Evolutionary conservation across 2,329 filamentous ascomycete species (phyloP), one percentile per base, ranked within the genome.

Genomic region (Orbilia brochopaga): DNA sequence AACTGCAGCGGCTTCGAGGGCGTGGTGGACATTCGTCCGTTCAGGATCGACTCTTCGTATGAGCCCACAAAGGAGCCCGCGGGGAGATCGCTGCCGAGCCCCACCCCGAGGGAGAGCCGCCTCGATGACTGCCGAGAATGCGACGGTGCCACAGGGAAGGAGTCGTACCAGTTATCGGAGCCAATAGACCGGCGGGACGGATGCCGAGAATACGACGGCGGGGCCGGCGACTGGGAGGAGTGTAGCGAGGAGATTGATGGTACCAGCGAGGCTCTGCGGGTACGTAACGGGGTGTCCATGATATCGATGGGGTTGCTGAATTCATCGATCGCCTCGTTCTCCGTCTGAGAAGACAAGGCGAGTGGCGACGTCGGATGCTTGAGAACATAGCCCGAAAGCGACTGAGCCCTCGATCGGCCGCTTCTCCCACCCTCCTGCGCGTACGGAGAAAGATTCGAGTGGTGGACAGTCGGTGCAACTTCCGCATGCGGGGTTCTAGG

Each of bases 31-130:
- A 99, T 99, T 73, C 94, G 87, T 42, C 94, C 94, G 52, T 91
- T 87, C 1, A 99, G 82, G 70, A 99, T 97, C 27, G 92, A 97
- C 80, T 99, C 94, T 80, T 99, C 94, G 76, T 97, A 99, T 1
- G 93, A 97, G 1, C 94, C 94, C 1, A 97, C 93, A 90, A 99
- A 95, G 2, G 92, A 92, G 7, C 93, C 92, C 79, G 95, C 91
- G 64, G 93, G 90, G 27, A 94, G 82, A 2, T 91, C 88, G 1
- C 91, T 91, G 1, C 83, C 81, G 35, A 74, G 63, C 51, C 96
- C 92, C 0, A 88, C 87, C 15, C 86, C 84, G 51, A 90, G 82
- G 0, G 92, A 97, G 0, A 88, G 87, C 7, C 85, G 82, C 48
- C 91, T 83, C 7, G 84, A 77, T 50, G 83, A 79, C 0, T 80